These are phyloP conservation scores for Ophiostoma quercus DNA, from an alignment of 2,329 filamentous ascomycete species.

Conservation along the genomic window DNA sequence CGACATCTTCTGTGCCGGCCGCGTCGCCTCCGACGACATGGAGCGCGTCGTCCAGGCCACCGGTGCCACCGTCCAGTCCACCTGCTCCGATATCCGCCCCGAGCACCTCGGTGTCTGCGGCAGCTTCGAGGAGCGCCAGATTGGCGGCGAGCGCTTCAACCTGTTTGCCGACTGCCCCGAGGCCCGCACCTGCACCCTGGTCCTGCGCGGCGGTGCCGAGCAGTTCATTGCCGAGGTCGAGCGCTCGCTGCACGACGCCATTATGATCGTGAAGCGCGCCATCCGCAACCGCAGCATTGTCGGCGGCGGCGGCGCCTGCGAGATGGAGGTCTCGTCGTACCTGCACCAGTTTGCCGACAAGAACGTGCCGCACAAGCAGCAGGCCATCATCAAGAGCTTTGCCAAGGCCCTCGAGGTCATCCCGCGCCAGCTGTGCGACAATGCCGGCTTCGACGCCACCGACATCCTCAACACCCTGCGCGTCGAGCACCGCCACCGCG, in stretches of 20 bases:
- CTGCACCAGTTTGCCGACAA: constrained; percentile 89
- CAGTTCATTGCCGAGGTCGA: constrained; percentile 99
- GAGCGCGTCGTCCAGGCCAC: constrained; percentile 95
- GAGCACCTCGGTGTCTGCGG: constrained; percentile 90
- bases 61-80: constrained; percentile 86
- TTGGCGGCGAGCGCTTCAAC: constrained; percentile 96
- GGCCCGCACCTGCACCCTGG: constrained; percentile 93
- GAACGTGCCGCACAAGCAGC: constrained; percentile 90
- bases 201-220: constrained; percentile 92
- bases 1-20: constrained; percentile 95
- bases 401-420: constrained; percentile 96
- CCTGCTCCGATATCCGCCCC: constrained; percentile 87
- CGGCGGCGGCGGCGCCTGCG: constrained; percentile 85
- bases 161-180: constrained; percentile 94
- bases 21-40: constrained; percentile 85
- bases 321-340: constrained; percentile 96
- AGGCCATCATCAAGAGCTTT: constrained; percentile 95
- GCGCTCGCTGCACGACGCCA: constrained; percentile 94
- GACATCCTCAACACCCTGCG: constrained; percentile 95
- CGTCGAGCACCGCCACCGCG: constrained; percentile 93
- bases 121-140: constrained; percentile 89
- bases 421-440: constrained; percentile 94
- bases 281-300: constrained; percentile 94
- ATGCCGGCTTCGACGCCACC: constrained; percentile 95
- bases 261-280: constrained; percentile 99